These are phyloP conservation scores for Leccinum sublutescens DNA, from an alignment of 768 basidiomycete species.

Conservation along the genomic window DNA sequence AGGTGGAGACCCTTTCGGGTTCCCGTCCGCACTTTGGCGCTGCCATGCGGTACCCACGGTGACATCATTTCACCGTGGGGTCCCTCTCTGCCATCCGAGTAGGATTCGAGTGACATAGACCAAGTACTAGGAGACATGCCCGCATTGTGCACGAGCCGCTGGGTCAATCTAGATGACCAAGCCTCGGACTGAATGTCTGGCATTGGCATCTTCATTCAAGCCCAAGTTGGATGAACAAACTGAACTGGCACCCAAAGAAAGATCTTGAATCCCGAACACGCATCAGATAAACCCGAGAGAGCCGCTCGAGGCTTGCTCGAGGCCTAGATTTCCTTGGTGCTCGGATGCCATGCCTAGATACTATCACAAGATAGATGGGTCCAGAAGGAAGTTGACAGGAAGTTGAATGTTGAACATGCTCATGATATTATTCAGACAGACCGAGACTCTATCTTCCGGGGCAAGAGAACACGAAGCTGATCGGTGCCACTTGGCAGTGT, in stretches of 20 bases:
- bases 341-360: not conserved
- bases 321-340: not conserved
- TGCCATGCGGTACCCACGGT: too few relatives aligned
- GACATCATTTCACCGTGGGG: too few relatives aligned
- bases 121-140: too few relatives aligned
- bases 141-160: too few relatives aligned
- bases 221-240: not conserved
- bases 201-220: not conserved
- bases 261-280: not conserved
- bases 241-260: not conserved
- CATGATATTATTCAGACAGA: not conserved
- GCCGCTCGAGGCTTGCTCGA: not conserved
- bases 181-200: not conserved
- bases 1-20: too few relatives aligned
- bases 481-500: not conserved
- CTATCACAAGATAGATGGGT: not conserved
- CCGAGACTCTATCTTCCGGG: not conserved
- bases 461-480: not conserved
- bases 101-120: too few relatives aligned
- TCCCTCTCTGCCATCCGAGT: too few relatives aligned
- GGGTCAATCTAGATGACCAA: not conserved
- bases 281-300: not conserved
- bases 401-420: not conserved
- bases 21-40: too few relatives aligned
- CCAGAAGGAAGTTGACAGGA: not conserved